phyloP scores from a whole-genome alignment of 1,284 basidiomycete genomes.

The Chondrostereum purpureum region DNA sequence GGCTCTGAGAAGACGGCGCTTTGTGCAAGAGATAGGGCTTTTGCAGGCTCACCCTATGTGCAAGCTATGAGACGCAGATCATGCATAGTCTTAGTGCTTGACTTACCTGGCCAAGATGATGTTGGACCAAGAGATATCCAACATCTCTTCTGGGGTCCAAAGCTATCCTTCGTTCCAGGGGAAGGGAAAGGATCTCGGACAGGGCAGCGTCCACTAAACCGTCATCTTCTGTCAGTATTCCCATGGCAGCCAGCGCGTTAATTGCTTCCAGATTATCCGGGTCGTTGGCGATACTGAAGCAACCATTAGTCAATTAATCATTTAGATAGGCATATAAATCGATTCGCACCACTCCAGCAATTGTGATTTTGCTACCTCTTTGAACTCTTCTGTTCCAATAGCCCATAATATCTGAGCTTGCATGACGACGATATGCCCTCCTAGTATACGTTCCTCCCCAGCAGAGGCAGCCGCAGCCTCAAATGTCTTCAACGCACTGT shows the following conservation, averaged over 20 bases:
- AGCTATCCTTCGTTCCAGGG: constrained; percentile 51
- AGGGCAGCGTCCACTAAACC: constrained; percentile 82
- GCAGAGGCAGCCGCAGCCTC: constrained; percentile 60
- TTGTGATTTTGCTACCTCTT: constrained; percentile 73
- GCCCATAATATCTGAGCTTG: constrained; percentile 82
- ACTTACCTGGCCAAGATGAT: constrained; percentile 60
- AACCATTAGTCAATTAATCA: constrained; percentile 8
- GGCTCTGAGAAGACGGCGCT: constrained; percentile 54
- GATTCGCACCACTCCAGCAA: constrained; percentile 74
- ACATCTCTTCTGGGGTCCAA: constrained; percentile 66
- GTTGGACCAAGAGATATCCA: constrained; percentile 58
- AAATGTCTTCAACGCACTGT: constrained; percentile 58
- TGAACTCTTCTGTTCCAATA: constrained; percentile 66
- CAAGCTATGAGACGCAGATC: constrained; percentile 4
- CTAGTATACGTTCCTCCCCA: constrained; percentile 39
- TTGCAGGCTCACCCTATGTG: constrained; percentile 38
- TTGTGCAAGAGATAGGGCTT: constrained; percentile 50
- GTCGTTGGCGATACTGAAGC: constrained; percentile 54
- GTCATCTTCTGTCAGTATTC: constrained; percentile 73
- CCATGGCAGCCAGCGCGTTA: constrained; percentile 81
- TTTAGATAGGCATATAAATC: neutral
- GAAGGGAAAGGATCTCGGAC: constrained; percentile 69
- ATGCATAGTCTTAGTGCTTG: neutral
- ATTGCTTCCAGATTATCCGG: constrained; percentile 75
- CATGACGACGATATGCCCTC: constrained; percentile 69